Evolutionary conservation across 257 asterid genomes (phyloP).

Genomic region (Salvia splendens): DNA sequence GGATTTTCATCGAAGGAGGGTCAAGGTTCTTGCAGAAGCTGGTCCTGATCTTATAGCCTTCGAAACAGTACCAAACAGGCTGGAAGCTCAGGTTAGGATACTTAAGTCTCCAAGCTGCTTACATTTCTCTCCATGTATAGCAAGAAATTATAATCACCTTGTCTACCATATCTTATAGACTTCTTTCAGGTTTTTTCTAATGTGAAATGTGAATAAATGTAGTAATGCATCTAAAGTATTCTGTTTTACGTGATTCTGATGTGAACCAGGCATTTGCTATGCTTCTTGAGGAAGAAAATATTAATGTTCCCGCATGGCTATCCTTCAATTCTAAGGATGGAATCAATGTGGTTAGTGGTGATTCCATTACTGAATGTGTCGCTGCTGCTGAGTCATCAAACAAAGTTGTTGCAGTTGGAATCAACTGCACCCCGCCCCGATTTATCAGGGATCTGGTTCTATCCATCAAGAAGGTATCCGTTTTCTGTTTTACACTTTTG

Average conservation of each 20-base stretch:
- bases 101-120: constrained; percentile 4
- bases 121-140: constrained; percentile 11
- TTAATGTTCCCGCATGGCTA: constrained; percentile 77
- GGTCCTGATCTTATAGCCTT: constrained; percentile 87
- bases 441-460: constrained; percentile 67
- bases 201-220: constrained; percentile 12
- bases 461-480: constrained; percentile 62
- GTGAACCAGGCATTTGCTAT: constrained; percentile 64
- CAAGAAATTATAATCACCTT: constrained; percentile 9
- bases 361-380: constrained; percentile 70
- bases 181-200: not conserved
- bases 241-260: not conserved
- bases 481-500: constrained; percentile 15
- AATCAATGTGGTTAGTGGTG: constrained; percentile 76
- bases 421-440: constrained; percentile 92
- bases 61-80: constrained; percentile 84
- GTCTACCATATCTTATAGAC: not conserved
- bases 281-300: constrained; percentile 81
- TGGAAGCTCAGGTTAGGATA: constrained; percentile 76
- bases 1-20: constrained; percentile 81
- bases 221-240: not conserved
- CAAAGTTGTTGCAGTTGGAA: constrained; percentile 76
- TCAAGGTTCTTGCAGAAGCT: constrained; percentile 77
- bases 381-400: constrained; percentile 66
- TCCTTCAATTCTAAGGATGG: constrained; percentile 94